Evolutionary conservation across 2,329 filamentous ascomycete genomes (phyloP).

Genomic region (Epichloe scottii): DNA sequence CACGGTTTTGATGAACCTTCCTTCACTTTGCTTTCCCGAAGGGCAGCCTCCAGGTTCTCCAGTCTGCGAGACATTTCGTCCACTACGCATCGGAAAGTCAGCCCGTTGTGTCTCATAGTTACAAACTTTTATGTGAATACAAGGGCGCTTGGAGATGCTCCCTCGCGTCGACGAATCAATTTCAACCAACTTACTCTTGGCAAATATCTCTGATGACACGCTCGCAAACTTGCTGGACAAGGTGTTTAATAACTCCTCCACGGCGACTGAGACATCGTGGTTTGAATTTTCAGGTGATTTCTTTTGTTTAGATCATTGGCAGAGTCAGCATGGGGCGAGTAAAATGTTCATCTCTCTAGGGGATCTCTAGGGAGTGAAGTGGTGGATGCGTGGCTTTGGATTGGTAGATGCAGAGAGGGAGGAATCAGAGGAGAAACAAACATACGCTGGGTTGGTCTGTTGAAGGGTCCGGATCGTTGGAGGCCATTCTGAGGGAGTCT

Average conservation of each 20-base stretch:
- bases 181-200: conserved; percentile 55
- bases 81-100: conserved; percentile 43
- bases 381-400: not conserved
- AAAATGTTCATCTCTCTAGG: not conserved
- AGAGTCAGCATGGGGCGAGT: not conserved
- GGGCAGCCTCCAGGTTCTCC: conserved; percentile 67
- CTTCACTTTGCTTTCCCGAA: conserved; percentile 45
- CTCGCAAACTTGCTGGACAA: conserved; percentile 75
- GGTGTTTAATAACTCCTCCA: conserved; percentile 78
- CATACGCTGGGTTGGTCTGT: conserved; percentile 1
- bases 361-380: too few species aligned
- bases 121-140: not conserved
- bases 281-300: conserved; percentile 32
- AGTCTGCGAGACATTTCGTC: conserved; percentile 84
- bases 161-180: not conserved
- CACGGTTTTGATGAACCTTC: conserved; percentile 25
- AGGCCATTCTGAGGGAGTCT: not conserved
- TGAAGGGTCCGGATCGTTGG: not conserved
- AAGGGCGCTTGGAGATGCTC: not conserved
- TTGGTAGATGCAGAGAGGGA: not conserved
- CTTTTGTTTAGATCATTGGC: not conserved
- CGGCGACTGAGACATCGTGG: conserved; percentile 60
- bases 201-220: conserved; percentile 76
- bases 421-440: not conserved
- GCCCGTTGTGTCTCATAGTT: not conserved